A percentile compares a stretch with the other conserved stretches of the same genome.
Evolutionary conservation across 1,284 basidiomycete genomes (phyloP).

Genomic region (Cutaneotrichosporon sp.): DNA sequence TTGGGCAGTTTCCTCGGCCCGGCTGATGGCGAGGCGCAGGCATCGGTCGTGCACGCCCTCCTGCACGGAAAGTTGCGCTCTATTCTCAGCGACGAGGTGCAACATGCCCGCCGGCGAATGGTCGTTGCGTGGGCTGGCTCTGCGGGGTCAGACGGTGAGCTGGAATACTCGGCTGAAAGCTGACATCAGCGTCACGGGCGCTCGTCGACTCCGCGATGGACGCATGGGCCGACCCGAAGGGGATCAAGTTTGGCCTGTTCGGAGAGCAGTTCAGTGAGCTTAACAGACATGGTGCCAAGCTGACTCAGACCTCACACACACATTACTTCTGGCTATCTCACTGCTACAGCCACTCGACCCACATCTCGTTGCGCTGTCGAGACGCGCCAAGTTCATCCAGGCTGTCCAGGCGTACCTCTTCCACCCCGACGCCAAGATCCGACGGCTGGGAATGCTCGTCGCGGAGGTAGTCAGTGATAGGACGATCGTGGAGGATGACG

Average conservation of each 20-base stretch:
- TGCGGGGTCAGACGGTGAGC: conserved; percentile 19
- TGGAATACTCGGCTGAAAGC: conserved; percentile 7
- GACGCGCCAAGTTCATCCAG: conserved; percentile 65
- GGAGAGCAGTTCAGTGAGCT: conserved; percentile 46
- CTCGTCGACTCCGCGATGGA: conserved; percentile 45
- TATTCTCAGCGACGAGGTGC: background rate
- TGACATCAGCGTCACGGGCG: conserved; percentile 17
- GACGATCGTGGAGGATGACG: conserved; percentile 28
- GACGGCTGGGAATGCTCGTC: conserved; percentile 89
- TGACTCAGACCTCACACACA: conserved; percentile 63
- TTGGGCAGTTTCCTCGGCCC: conserved; percentile 34
- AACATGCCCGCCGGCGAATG: conserved; percentile 31
- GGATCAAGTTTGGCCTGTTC: conserved; percentile 50
- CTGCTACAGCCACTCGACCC: conserved; percentile 60
- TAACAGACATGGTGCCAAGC: background rate
- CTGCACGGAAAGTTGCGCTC: conserved; percentile 4
- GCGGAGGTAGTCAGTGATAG: conserved; percentile 65
- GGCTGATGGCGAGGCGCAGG: conserved; percentile 39
- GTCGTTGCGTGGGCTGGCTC: conserved; percentile 40
- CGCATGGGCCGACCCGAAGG: conserved; percentile 51
- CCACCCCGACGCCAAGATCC: conserved; percentile 72
- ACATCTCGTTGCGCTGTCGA: conserved; percentile 49
- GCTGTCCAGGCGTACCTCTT: conserved; percentile 73
- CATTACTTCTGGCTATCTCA: conserved; percentile 65
- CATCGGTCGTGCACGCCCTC: conserved; percentile 28